Conservation (phyloP, 2,329 filamentous ascomycete species). For the Zasmidium angulare region DNA sequence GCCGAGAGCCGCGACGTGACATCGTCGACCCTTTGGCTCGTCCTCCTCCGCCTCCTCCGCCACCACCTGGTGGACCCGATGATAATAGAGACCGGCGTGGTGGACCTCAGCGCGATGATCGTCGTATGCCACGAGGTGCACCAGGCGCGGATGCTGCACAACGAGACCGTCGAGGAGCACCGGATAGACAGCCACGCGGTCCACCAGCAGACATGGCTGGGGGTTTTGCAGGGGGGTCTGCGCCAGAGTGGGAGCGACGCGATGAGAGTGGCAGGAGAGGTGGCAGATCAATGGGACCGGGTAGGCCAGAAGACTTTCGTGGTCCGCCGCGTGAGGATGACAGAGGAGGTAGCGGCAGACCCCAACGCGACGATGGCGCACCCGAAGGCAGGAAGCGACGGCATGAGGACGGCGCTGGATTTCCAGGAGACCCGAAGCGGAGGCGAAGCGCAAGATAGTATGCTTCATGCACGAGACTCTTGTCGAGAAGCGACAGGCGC, state of each 20-base stretch:
- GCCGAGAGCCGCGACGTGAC: slow-evolving; percentile 28
- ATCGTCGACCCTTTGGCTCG: slow-evolving; percentile 12
- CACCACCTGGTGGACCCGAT: slow-evolving; percentile 21
- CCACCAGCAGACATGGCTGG: slow-evolving; percentile 13
- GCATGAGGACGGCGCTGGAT: slow-evolving; percentile 26
- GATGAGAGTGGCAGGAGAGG: slow-evolving; percentile 17
- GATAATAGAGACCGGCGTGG: slow-evolving; percentile 25
- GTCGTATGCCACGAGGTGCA: slow-evolving; percentile 20
- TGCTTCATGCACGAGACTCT: background rate
- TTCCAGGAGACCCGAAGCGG: slow-evolving; percentile 17
- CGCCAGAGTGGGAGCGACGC: slow-evolving; percentile 23
- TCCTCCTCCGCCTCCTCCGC: slow-evolving; percentile 19
- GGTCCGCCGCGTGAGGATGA: slow-evolving; percentile 23
- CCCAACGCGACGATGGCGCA: slow-evolving; percentile 17
- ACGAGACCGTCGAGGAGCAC: slow-evolving; percentile 14
- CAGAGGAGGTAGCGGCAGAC: slow-evolving; percentile 14
- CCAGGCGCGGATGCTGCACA: slow-evolving; percentile 7
- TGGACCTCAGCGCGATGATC: slow-evolving; percentile 24
- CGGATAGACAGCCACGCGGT: slow-evolving; percentile 20
- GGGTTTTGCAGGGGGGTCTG: slow-evolving; percentile 5
- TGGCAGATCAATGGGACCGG: slow-evolving; percentile 14
- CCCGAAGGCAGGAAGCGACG: slow-evolving; percentile 29
- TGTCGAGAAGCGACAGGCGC: background rate
- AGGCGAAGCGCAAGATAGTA: slow-evolving; percentile 23
- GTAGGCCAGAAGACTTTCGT: slow-evolving; percentile 24